Percentiles rank a stretch among this genome's conserved stretches.
These are phyloP conservation scores for Exophiala lecanii-corni DNA, from an alignment of 2,329 filamentous ascomycete species.

Conservation along the genomic window DNA sequence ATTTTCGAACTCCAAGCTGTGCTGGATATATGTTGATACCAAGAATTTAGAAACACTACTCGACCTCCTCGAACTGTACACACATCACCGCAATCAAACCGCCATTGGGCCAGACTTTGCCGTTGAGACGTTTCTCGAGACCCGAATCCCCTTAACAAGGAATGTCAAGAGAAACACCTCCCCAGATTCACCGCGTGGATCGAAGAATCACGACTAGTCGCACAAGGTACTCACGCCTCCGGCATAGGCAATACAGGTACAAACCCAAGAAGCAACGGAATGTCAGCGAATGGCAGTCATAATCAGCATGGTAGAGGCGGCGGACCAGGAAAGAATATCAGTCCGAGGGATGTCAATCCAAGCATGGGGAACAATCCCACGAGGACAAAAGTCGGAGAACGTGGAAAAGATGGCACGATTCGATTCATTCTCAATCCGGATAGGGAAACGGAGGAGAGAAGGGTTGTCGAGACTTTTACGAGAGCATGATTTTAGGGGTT, in stretches of 20 bases:
- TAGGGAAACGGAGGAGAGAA: conserved; percentile 66
- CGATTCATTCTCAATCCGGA: conserved; percentile 84
- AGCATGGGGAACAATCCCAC: conserved; percentile 7
- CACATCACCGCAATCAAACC: conserved; percentile 71
- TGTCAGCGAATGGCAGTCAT: conserved; percentile 7
- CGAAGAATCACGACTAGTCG: conserved; percentile 31
- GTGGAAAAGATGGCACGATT: conserved; percentile 65
- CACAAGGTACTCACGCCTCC: conserved; percentile 26
- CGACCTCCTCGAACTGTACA: conserved; percentile 88
- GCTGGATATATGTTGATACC: too few species aligned
- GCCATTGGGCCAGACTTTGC: conserved; percentile 68
- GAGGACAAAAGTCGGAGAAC: conserved; percentile 33
- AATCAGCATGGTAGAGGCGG: background rate
- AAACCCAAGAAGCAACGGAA: conserved; percentile 7
- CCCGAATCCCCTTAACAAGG: conserved; percentile 83
- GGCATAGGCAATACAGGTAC: conserved; percentile 24
- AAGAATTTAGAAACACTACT: conserved; percentile 79
- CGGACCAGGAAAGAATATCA: conserved; percentile 17
- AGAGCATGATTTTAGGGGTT: conserved; percentile 7
- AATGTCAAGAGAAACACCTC: conserved; percentile 60
- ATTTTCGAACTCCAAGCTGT: too few species aligned
- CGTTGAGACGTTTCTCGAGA: conserved; percentile 73
- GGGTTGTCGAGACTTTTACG: conserved; percentile 55
- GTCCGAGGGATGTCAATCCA: conserved; percentile 19
- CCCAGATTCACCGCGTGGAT: conserved; percentile 58